Conservation (phyloP, 768 basidiomycete species). For the Pleurotus cornucopiae region DNA sequence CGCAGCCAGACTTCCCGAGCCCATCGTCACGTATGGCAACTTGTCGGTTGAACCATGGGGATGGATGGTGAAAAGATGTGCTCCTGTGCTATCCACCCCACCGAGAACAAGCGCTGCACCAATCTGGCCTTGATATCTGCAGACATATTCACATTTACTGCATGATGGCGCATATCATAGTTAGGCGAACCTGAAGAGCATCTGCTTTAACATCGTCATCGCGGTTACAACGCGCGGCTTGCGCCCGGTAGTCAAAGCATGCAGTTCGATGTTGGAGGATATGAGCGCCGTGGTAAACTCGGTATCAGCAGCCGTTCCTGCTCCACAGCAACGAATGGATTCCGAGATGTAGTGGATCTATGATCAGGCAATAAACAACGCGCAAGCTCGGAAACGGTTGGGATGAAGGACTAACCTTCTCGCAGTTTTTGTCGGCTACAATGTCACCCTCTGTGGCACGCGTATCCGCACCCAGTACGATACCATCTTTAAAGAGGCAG, state of each 20-base stretch:
- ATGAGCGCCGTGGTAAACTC: slow-evolving; percentile 94
- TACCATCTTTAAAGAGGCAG: slow-evolving; percentile 87
- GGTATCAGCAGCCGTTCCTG: slow-evolving; percentile 98
- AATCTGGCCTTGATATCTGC: slow-evolving; percentile 76
- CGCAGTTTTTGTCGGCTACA: slow-evolving; percentile 99
- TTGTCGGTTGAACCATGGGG: slow-evolving; percentile 99
- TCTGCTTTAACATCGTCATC: slow-evolving; percentile 98
- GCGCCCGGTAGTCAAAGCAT: slow-evolving; percentile 83
- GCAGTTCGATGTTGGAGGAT: slow-evolving; percentile 93
- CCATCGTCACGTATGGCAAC: slow-evolving; percentile 98
- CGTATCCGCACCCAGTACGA: slow-evolving; percentile 95
- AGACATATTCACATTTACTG: no score
- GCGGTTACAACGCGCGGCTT: slow-evolving; percentile 94
- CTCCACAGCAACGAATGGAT: slow-evolving; percentile 95
- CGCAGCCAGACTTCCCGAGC: slow-evolving; percentile 91
- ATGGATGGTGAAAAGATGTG: slow-evolving; percentile 93
- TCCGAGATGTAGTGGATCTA: slow-evolving; percentile 98
- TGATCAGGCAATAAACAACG: no score
- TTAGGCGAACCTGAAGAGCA: slow-evolving; percentile 62
- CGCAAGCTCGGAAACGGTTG: no score
- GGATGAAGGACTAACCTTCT: slow-evolving; percentile 65
- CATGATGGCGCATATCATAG: no score
- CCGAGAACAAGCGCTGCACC: slow-evolving; percentile 96
- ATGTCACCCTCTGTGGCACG: slow-evolving; percentile 92
- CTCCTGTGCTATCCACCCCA: slow-evolving; percentile 91